Conservation (phyloP, 176 grass and related monocot species). For the Avena insularis region DNA sequence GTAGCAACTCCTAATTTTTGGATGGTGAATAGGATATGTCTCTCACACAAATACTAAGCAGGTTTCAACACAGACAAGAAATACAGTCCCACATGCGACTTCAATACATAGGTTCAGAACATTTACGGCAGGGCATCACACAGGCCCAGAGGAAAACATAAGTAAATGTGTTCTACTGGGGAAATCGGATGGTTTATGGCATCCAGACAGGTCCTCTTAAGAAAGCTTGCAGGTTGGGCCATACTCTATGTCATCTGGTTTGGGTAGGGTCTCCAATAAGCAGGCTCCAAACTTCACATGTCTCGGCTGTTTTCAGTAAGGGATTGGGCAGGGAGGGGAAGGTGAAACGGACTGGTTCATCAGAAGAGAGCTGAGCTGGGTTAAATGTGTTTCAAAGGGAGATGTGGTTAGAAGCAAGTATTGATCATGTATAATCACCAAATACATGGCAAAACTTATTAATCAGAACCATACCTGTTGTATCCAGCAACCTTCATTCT, state of each 20-base stretch:
- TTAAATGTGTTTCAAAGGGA: slow-evolving; percentile 58
- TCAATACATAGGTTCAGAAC: slow-evolving; percentile 57
- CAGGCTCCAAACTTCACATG: slow-evolving; percentile 72
- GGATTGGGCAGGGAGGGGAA: slow-evolving; percentile 47
- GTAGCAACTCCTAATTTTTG: slow-evolving; percentile 33
- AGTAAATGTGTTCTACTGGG: slow-evolving; percentile 47
- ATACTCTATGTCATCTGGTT: slow-evolving; percentile 78
- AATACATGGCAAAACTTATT: slow-evolving; percentile 38
- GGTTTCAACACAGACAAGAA: slow-evolving; percentile 41
- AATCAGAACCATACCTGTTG: slow-evolving; percentile 52
- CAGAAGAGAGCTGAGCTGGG: slow-evolving; percentile 65
- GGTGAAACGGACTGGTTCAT: slow-evolving; percentile 66
- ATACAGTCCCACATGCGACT: slow-evolving; percentile 56
- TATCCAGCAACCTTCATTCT: slow-evolving; percentile 38
- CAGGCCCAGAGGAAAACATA: slow-evolving; percentile 59
- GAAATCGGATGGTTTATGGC: slow-evolving; percentile 58
- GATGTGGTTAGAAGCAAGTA: slow-evolving; percentile 42
- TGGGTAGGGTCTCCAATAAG: slow-evolving; percentile 72
- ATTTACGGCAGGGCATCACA: slow-evolving; percentile 54
- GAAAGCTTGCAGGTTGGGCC: slow-evolving; percentile 66
- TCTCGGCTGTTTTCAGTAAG: slow-evolving; percentile 65
- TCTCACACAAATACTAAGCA: slow-evolving; percentile 53
- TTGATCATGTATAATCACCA: slow-evolving; percentile 44
- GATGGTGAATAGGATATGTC: slow-evolving; percentile 41
- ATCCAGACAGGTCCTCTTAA: slow-evolving; percentile 56